Conservation (phyloP, 805 yeast genomes). For the Saturnispora galanensis region DNA sequence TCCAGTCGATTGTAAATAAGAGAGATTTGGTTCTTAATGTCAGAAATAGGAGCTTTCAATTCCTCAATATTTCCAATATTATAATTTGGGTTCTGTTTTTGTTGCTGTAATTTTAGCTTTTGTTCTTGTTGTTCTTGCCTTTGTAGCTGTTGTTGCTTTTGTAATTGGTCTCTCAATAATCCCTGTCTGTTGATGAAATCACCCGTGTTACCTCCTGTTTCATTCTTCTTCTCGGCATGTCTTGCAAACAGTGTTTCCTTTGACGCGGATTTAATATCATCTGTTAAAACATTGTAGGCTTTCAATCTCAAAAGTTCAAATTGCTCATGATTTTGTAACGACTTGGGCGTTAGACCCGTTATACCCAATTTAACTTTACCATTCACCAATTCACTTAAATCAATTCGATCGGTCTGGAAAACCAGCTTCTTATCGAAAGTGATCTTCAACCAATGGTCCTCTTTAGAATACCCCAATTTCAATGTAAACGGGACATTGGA, state of each 20-base stretch:
- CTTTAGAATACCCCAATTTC: conserved; percentile 47
- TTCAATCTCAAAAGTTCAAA: conserved; percentile 57
- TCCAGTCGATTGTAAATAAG: too few relatives aligned
- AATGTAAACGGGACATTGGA: conserved; percentile 62
- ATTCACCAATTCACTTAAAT: conserved; percentile 29
- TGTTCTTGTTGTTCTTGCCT: too few relatives aligned
- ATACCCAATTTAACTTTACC: conserved; percentile 41
- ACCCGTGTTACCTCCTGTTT: neutral
- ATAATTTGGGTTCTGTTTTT: too few relatives aligned
- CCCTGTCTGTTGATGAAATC: neutral
- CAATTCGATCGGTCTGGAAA: conserved; percentile 50
- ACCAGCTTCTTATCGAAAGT: conserved; percentile 66
- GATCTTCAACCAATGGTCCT: conserved; percentile 34
- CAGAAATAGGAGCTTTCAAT: too few relatives aligned
- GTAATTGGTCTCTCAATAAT: neutral
- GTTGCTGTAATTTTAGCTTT: too few relatives aligned
- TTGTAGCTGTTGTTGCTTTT: too few relatives aligned
- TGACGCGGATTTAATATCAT: conserved; percentile 17
- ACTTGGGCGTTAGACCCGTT: conserved; percentile 36
- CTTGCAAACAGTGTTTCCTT: conserved; percentile 21
- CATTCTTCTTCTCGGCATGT: conserved; percentile 11
- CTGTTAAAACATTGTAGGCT: conserved; percentile 38
- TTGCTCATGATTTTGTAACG: conserved; percentile 35
- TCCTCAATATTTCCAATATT: too few relatives aligned
- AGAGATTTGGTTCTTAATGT: too few relatives aligned